Evolutionary conservation across 108 stramenopile species (phyloP), one percentile per base, ranked within the genome.

Genomic region (Cyclotella cryptica): DNA sequence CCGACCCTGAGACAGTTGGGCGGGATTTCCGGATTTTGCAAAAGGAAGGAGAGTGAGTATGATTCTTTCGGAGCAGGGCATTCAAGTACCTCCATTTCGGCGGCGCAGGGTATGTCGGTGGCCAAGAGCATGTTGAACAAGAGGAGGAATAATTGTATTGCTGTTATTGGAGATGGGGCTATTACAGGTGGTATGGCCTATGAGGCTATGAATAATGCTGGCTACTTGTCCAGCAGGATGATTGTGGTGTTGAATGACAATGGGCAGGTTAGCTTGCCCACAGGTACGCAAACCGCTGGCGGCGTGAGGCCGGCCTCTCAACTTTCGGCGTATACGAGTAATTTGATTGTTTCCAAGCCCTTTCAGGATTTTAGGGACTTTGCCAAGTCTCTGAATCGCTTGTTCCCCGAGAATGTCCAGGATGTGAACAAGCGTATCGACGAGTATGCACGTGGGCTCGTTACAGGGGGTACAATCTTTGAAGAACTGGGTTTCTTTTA

Each of bases 161-260:
- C 98, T 17, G 96, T 98, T 13, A 98, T 98, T 75, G 98, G 98
- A 24, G 98, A 98, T 83, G 98, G 98, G 30, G 98, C 98, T 74
- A 98, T 98, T 77, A 98, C 97, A 15, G 98, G 98, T 29, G 98
- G 98, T 27, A 98, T 98, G 98, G 98, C 98, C 19, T 98, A 96
- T 78, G 98, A 98, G 86, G 98, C 98, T 44, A 97, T 98, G 97
- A 98, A 98, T 85, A 93, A 84, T 64, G 98, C 97, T 14, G 97
- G 97, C 18, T 98, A 98, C 68, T 84, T 98, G 62, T 88, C 85
- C 54, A 79, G 82, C n/a, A 84, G 98, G 26, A 96, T 97, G 96
- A 94, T 98, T 83, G 97, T 98, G 54, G 91, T 98, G 22, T 83
- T 98, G 54, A 98, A 98, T 75, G 98, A 98, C 87, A 98, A 98